phyloP scores from a whole-genome alignment of 73 alveolate genomes.

The Stentor coeruleus region DNA sequence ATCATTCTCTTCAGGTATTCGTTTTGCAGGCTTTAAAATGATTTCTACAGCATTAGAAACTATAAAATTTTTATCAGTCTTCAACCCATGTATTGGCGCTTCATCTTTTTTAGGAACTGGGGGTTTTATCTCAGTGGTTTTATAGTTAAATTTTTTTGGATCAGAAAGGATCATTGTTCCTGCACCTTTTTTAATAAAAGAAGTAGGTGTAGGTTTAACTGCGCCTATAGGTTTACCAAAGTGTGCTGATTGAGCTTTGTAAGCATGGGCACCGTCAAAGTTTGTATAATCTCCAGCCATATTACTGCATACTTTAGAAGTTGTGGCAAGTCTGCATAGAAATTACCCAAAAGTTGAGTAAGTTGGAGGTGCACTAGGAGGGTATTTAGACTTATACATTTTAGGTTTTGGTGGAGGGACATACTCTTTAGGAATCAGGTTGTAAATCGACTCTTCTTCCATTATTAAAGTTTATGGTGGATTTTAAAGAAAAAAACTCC shows the following conservation, averaged over 20 bases:
- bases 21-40: constrained; percentile 88
- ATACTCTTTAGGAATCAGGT: constrained; percentile 85
- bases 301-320: constrained; percentile 32
- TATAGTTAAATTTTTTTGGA: constrained; percentile 26
- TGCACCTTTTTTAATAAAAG: constrained; percentile 64
- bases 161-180: constrained; percentile 55
- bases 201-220: constrained; percentile 66
- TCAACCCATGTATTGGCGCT: constrained; percentile 88
- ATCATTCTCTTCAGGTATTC: constrained; percentile 60
- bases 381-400: constrained; percentile 73
- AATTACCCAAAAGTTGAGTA: constrained; percentile 75
- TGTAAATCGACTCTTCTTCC: constrained; percentile 92
- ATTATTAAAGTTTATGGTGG: too few species aligned
- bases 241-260: constrained; percentile 51
- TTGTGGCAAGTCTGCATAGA: background rate
- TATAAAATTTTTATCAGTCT: constrained; percentile 87
- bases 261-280: constrained; percentile 61
- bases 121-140: constrained; percentile 62
- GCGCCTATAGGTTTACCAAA: constrained; percentile 78
- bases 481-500: too few species aligned
- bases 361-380: constrained; percentile 85
- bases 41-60: constrained; percentile 97
- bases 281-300: constrained; percentile 53
- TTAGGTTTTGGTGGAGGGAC: constrained; percentile 82
- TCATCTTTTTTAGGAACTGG: constrained; percentile 91